These are phyloP conservation scores for Teunomyces atbi DNA, from an alignment of 805 yeast species.

Conservation along the genomic window DNA sequence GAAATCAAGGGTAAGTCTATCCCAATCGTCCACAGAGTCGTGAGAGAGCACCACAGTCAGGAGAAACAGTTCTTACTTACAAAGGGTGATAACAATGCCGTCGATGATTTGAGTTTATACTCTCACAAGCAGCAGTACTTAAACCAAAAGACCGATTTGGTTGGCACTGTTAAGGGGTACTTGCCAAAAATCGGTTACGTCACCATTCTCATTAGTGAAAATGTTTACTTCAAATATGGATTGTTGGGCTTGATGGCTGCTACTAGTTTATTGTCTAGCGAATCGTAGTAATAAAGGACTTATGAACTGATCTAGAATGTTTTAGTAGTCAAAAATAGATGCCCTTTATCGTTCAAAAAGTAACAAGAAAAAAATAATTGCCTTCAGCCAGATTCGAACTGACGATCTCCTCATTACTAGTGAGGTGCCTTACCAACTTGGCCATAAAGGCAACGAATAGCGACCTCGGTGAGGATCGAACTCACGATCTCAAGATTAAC, in stretches of 20 bases:
- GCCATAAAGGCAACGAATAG: constrained; percentile 22
- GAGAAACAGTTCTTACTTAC: constrained; percentile 75
- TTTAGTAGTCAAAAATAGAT: background rate
- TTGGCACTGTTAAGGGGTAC: constrained; percentile 91
- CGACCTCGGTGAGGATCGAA: constrained; percentile 40
- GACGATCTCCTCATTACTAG: constrained; percentile 38
- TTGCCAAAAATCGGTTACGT: constrained; percentile 87
- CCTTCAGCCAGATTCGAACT: constrained; percentile 31
- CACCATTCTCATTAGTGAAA: constrained; percentile 88
- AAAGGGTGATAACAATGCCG: constrained; percentile 94
- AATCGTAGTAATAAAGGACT: constrained; percentile 5
- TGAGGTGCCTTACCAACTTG: constrained; percentile 37
- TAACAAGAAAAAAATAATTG: constrained; percentile 12
- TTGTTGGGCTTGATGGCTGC: constrained; percentile 73
- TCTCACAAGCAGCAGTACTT: constrained; percentile 73
- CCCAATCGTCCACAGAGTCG: constrained; percentile 95
- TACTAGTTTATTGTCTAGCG: constrained; percentile 53
- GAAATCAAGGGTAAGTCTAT: constrained; percentile 74
- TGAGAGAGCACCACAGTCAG: constrained; percentile 70
- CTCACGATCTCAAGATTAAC: constrained; percentile 38
- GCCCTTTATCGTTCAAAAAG: background rate
- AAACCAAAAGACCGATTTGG: constrained; percentile 71
- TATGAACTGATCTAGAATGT: too few species aligned
- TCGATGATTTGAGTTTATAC: constrained; percentile 85
- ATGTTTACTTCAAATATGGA: constrained; percentile 75